These are phyloP conservation scores for Quercus berberidifolia DNA, from an alignment of 306 rosid genomes.

Conservation along the genomic window DNA sequence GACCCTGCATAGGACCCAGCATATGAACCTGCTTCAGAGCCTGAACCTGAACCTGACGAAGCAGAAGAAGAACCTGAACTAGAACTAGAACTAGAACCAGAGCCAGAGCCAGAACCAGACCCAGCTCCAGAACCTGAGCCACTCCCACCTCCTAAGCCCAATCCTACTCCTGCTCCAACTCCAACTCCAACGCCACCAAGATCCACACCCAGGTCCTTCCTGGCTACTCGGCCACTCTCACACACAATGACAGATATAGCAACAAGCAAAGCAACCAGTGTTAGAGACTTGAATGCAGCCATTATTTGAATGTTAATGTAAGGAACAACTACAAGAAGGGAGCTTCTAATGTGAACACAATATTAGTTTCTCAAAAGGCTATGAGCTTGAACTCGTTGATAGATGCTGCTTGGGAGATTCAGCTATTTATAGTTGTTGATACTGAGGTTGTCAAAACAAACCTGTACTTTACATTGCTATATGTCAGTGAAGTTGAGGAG, in stretches of 20 bases:
- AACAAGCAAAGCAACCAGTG: slow-evolving; percentile 30
- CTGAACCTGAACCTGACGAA: slow-evolving; percentile 41
- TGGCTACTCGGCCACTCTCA: slow-evolving; percentile 33
- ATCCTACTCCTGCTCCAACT: slow-evolving; percentile 40
- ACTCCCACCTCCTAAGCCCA: slow-evolving; percentile 48
- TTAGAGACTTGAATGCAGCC: slow-evolving; percentile 30
- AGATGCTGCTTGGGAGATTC: not conserved
- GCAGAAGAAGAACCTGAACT: slow-evolving; percentile 44
- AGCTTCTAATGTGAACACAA: too few relatives aligned
- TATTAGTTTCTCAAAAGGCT: too few relatives aligned
- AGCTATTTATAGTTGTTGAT: slow-evolving; percentile 29
- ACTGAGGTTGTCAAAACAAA: not conserved
- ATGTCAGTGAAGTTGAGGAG: slow-evolving; percentile 6
- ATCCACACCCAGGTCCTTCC: slow-evolving; percentile 50
- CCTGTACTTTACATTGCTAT: not conserved
- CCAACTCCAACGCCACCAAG: slow-evolving; percentile 57
- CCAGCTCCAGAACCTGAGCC: slow-evolving; percentile 52
- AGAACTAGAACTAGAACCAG: slow-evolving; percentile 46
- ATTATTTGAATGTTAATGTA: slow-evolving; percentile 13
- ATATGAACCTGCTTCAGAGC: slow-evolving; percentile 38
- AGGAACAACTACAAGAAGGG: not conserved
- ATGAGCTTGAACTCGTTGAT: too few relatives aligned
- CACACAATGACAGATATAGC: slow-evolving; percentile 30
- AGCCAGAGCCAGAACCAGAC: slow-evolving; percentile 35
- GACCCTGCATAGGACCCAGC: slow-evolving; percentile 36